Evolutionary conservation across 176 grass and related monocot species (phyloP), one percentile per base, ranked within the genome.

Genomic region (Carex kokanica): DNA sequence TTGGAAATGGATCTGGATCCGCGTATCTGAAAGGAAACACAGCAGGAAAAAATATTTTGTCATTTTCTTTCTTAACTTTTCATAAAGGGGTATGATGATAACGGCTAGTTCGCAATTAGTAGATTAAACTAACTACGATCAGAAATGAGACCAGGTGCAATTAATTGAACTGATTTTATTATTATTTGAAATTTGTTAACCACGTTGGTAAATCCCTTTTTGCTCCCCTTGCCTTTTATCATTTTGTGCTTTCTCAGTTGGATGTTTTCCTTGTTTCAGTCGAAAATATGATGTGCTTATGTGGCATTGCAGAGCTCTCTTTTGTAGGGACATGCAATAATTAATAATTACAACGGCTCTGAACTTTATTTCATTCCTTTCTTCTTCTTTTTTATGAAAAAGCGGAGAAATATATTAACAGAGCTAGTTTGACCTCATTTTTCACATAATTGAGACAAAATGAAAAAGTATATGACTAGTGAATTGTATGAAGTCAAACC

Each of bases 311-410:
- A 59, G 18, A 81, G 59, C 15, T 64, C 1, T 65, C 58, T 36
- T 54, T 81, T 81, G 54, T 25, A 41, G 54, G 16, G 18, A 81
- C 14, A 25, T 64, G 31, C 78, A 64, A 81, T 52, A 51, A 64
- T 81, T 64, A 64, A 81, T 52, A 51, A 51, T 81, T 64, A 47
- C 58, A 81, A 81, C 79, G 58, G 57, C 79, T 65, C 31, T 64
- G 16, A 49, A 25, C 43, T 82, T 82, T 53, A 49, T 66, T 81
- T 81, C 32, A 24, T 51, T 24, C 36, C 38, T 59, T 3, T 18
- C 6, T 21, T 4, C 43, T 41, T 20, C 13, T 81, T 81, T 81
- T 47, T 3, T 23, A 23, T 43, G 41, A 43, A 43, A 43, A 43
- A 43, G 3, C 32, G 32, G 32, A 4, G 32, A 34, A 4, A 34